A percentile compares a stretch with the other conserved stretches of the same genome.
Conservation (phyloP, 768 basidiomycete species). For the Trametes sanguinea region DNA sequence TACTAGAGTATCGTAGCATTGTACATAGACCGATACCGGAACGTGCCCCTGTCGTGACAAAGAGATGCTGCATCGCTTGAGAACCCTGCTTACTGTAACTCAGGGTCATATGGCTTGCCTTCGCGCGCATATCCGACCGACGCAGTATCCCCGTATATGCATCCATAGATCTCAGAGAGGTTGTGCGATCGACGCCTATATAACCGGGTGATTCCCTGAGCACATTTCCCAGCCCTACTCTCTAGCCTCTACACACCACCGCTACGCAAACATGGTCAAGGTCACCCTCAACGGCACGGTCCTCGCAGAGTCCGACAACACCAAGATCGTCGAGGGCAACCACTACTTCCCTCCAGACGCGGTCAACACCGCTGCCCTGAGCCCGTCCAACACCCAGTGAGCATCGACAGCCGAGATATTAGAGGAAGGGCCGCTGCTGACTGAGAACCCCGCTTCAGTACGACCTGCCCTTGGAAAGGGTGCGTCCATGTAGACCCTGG, state of each 20-base stretch:
- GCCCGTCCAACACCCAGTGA: slow-evolving; percentile 55
- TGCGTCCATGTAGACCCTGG: slow-evolving; percentile 29
- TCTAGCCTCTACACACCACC: background rate
- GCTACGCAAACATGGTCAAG: slow-evolving; percentile 42
- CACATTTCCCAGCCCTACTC: background rate
- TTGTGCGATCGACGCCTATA: slow-evolving; percentile 7
- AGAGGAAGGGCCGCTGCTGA: background rate
- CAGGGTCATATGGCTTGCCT: background rate
- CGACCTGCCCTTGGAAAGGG: slow-evolving; percentile 76
- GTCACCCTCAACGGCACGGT: slow-evolving; percentile 50
- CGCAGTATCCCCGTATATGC: background rate
- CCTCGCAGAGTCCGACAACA: slow-evolving; percentile 59
- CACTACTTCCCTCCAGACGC: slow-evolving; percentile 71
- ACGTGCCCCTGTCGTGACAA: background rate
- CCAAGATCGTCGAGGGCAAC: slow-evolving; percentile 64
- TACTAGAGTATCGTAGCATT: no score
- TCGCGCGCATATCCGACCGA: background rate
- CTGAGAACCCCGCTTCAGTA: slow-evolving; percentile 36
- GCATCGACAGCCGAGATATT: background rate
- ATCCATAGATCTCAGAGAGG: background rate
- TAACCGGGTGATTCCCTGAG: background rate
- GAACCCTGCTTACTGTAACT: no score
- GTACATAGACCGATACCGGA: background rate
- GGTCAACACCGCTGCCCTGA: slow-evolving; percentile 49
- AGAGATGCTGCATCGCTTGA: background rate